Base-by-base conservation (phyloP, 345 rosid genomes). In the Syzygium aromaticum region DNA sequence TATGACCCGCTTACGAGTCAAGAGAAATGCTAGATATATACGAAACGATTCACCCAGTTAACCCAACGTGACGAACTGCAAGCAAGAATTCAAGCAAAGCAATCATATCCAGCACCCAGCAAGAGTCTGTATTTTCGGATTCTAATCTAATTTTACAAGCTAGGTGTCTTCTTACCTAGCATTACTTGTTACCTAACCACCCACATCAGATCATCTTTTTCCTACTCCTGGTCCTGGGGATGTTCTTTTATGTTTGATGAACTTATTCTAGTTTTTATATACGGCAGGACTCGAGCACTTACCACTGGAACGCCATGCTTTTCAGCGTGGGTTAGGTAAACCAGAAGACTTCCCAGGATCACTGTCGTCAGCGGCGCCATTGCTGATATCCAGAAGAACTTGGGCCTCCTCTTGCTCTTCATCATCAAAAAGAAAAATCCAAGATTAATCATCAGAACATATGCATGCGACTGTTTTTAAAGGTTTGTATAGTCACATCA, bases 281-380 rank as follows among this genome's bases (percentile, higher is more conserved):
- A 7, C 5, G 64, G 33, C 15, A 51, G 59, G 49, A 22, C 11
- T 14, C 40, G 3, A 43, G 84, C 77, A 77, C 93, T 89, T 85
- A 97, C 98, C 94, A 94, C 96, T 93, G 92, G 91, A 88, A 97
- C 92, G 40, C 98, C 98, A 86, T 94, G 98, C 52, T 83, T 94
- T 84, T 96, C 98, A 54, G 97, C 95, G 86, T 94, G 97, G 17
- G 96, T 90, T 89, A 94, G 87, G 87, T 93, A 97, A 64, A 95
- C 97, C 25, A 97, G 94, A 51, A 96, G 88, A 85, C 96, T 97
- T 88, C 96, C 99, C 77, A 95, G 86, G 46, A 97, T 83, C 52
- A 97, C 97, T 2, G 98, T 93, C 14, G 95, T 94, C 90, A 97
- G 90, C 61, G 99, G 99, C 22, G 98, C 94, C 96, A 96, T 93